Percentiles rank a stretch among this genome's conserved stretches.
phyloP scores from a whole-genome alignment of 306 rosid genomes.

The Cucurbita moschata region DNA sequence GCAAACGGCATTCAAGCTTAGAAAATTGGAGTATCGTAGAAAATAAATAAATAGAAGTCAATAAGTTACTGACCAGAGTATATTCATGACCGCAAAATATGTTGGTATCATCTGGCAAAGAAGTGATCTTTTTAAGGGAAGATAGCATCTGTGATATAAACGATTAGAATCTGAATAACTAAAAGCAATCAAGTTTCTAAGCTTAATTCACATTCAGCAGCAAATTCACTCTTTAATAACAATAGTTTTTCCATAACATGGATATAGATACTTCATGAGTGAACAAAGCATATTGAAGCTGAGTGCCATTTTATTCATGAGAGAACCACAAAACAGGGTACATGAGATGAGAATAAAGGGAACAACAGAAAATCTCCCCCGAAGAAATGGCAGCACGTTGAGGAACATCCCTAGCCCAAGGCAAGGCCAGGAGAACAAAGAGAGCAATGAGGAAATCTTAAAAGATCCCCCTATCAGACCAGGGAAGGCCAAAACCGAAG shows the following conservation, averaged over 20 bases:
- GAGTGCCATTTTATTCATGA: not conserved
- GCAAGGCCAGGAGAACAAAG: not conserved
- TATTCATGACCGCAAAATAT: constrained; percentile 81
- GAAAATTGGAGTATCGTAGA: not conserved
- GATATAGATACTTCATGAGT: not conserved
- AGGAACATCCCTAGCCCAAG: not conserved
- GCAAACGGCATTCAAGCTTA: not conserved
- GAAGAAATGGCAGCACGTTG: not conserved
- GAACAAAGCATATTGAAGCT: not conserved
- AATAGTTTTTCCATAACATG: not conserved
- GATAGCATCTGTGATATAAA: constrained; percentile 49
- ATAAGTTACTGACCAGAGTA: constrained; percentile 48
- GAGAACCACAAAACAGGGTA: not conserved
- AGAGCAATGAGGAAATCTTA: not conserved
- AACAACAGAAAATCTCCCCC: not conserved
- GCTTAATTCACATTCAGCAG: not conserved
- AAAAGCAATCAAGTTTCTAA: not conserved
- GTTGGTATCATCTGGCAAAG: constrained; percentile 65
- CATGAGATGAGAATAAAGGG: not conserved
- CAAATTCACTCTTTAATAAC: not conserved
- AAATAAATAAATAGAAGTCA: not conserved
- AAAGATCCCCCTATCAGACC: not conserved
- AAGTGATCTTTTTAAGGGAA: constrained; percentile 59
- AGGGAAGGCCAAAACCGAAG: not conserved
- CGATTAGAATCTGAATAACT: not conserved